Base-by-base conservation (phyloP, 441 rosid genomes). In the Euphorbia schlechtendalii region DNA sequence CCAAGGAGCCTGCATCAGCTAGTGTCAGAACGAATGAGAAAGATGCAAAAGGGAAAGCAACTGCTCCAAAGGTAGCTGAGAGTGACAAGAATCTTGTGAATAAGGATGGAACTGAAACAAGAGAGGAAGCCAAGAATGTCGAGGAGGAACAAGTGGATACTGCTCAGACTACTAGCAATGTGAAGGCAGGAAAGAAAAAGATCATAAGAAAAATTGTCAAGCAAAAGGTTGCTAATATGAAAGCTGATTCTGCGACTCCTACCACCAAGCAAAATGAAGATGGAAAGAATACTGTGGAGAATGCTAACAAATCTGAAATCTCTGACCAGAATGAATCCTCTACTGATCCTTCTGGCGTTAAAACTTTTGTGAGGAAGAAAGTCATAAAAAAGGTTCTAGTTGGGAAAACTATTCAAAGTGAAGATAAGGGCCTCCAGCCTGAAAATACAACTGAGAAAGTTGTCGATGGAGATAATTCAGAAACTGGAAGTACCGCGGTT, bases 131-230 rank as follows among this genome's bases (percentile, higher is more conserved):
- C 67, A 76, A 79, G 76, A 77, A 71, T 71, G 67, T 66, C 55
- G 80, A 77, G 63, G 76, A 74, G 55, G 77, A 80, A 53, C 80
- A 74, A 56, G 64, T 65, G 51, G 88, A 65, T 60, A 51, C 83
- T n/a, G n/a, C n/a, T 71, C 84, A 73, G 75, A 56, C 74, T 14
- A 75, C 81, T 67, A 81, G 73, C 57, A 71, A 54, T 71, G 81
- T 74, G 57, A 90, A 83, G 77, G 59, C 80, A 36, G 92, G 86
- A 71, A 95, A 84, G 80, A 95, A 84, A 79, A 94, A 87, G 83
- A 80, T 91, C 38, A 73, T 86, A 60, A 84, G 84, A 80, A 88
- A 90, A 80, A 78, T 95, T 72, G 91, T 95, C 51, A 89, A 87
- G 72, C 85, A 70, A 63, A 85, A 80, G 78, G 80, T 61, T 62